Base-by-base conservation (phyloP, 2,329 filamentous ascomycete species). In the Aspergillus vadensis region DNA sequence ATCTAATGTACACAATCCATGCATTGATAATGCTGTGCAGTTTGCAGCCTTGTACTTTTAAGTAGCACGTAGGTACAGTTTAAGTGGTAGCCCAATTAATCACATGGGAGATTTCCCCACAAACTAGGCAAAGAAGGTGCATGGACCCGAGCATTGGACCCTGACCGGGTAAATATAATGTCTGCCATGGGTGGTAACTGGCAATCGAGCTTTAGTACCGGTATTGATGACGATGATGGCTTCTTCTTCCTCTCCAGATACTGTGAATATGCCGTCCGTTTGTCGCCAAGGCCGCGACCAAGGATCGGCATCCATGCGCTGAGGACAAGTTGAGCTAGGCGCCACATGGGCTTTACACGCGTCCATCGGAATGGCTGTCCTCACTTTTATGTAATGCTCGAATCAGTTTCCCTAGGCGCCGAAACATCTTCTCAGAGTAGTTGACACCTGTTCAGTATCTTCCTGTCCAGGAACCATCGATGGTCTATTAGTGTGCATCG, bases 281-380 rank as follows among this genome's bases (percentile, higher is more conserved):
- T 4, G 5, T 12, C 23, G 51, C 51, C 51, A 53, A 53, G 51
- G 51, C 51, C 32, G 51, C 38, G 50, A 19, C 50, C 50, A 32
- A 19, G 51, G 51, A 53, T 53, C 51, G 36, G 51, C 51, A 53
- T 53, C 51, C 51, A 36, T 53, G 51, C 23, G 32, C 36, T 25
- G 32, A 25, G 41, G 41, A 44, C 41, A 44, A 21, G 10, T 19
- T 23, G 41, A 44, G 41, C 41, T 44, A 44, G 19, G 41, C 41
- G 19, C 41, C 41, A 21, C 41, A 19, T 44, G 41, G 41, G 41
- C 23, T 36, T 53, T 43, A 53, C 51, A 53, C 51, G 51, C 51
- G 51, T 55, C 52, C 52, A 55, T 30, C 19, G 19, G 19, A 44
- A 44, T 23, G 32, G 14, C 15, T 14, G 27, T n/a, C 38, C 52